Evolutionary conservation across 108 stramenopile species (phyloP).

Genomic region (Fragilaria crotonensis): DNA sequence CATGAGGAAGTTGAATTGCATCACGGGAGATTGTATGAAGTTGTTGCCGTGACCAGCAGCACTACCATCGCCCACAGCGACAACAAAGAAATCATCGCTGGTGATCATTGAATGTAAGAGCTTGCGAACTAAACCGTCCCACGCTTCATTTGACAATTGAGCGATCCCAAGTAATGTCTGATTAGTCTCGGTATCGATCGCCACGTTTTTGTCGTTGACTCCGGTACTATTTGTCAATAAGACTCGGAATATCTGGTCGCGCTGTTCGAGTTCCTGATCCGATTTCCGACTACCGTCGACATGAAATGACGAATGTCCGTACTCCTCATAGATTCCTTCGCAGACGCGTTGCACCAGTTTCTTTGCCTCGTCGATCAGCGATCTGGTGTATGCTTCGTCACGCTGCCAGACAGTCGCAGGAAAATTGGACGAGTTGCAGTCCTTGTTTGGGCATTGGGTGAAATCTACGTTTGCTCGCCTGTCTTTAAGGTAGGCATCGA

Average conservation of each 20-base stretch:
- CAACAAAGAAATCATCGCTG: slow-evolving; percentile 32
- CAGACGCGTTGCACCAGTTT: slow-evolving; percentile 33
- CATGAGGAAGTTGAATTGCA: slow-evolving; percentile 37
- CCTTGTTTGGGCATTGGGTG: slow-evolving; percentile 16
- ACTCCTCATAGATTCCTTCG: slow-evolving; percentile 43
- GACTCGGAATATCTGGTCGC: slow-evolving; percentile 18
- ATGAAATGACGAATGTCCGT: slow-evolving; percentile 18
- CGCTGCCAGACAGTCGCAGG: slow-evolving; percentile 39
- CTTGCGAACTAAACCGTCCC: slow-evolving; percentile 30
- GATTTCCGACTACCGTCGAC: slow-evolving; percentile 9
- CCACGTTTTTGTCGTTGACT: slow-evolving; percentile 10
- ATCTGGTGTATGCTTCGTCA: slow-evolving; percentile 28
- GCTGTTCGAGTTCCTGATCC: slow-evolving; percentile 5
- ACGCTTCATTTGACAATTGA: slow-evolving; percentile 1
- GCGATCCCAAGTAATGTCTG: slow-evolving; percentile 2
- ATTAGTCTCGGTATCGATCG: slow-evolving; percentile 5
- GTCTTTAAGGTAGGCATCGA: slow-evolving; percentile 1
- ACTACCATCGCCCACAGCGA: slow-evolving; percentile 19
- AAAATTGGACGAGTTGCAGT: slow-evolving; percentile 27
- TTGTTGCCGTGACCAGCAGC: slow-evolving; percentile 25
- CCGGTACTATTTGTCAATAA: slow-evolving; percentile 11
- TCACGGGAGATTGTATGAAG: slow-evolving; percentile 19
- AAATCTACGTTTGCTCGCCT: slow-evolving; percentile 6
- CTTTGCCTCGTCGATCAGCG: slow-evolving; percentile 32
- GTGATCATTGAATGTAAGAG: slow-evolving; percentile 51